phyloP scores from a whole-genome alignment of 176 grass and related monocot genomes.

The Oryza nivara region DNA sequence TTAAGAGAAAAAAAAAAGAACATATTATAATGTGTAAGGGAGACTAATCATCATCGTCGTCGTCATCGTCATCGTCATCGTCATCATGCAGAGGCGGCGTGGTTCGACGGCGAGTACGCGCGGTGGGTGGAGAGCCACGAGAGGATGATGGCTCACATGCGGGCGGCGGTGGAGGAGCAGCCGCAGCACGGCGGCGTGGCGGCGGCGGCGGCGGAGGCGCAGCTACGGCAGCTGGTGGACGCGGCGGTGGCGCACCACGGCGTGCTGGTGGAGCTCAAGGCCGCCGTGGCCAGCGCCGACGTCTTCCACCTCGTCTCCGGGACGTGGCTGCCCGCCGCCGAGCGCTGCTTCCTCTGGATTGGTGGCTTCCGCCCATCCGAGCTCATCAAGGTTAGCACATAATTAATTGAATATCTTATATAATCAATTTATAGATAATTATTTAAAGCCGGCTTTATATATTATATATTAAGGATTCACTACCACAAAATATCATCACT shows the following conservation, averaged over 20 bases:
- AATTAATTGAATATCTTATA: too few species aligned
- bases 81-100: constrained; percentile 45
- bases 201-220: neutral
- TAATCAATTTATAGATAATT: too few species aligned
- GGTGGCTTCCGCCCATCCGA: constrained; percentile 72
- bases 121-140: constrained; percentile 57
- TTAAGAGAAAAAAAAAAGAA: too few species aligned
- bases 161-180: constrained; percentile 38
- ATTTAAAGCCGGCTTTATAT: too few species aligned
- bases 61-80: neutral
- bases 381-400: constrained; percentile 59
- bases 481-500: too few species aligned
- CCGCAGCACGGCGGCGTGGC: neutral
- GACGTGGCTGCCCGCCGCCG: constrained; percentile 52
- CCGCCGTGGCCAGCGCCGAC: constrained; percentile 45
- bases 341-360: constrained; percentile 80
- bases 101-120: constrained; percentile 56
- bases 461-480: too few species aligned
- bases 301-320: constrained; percentile 60
- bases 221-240: constrained; percentile 51
- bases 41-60: too few species aligned
- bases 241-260: constrained; percentile 42
- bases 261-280: constrained; percentile 53
- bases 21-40: too few species aligned
- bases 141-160: constrained; percentile 49